Percentiles rank a stretch among this genome's conserved stretches.
Evolutionary conservation across 805 yeast genomes (phyloP).

Genomic region (Vanderwaltozyma verrucispora): DNA sequence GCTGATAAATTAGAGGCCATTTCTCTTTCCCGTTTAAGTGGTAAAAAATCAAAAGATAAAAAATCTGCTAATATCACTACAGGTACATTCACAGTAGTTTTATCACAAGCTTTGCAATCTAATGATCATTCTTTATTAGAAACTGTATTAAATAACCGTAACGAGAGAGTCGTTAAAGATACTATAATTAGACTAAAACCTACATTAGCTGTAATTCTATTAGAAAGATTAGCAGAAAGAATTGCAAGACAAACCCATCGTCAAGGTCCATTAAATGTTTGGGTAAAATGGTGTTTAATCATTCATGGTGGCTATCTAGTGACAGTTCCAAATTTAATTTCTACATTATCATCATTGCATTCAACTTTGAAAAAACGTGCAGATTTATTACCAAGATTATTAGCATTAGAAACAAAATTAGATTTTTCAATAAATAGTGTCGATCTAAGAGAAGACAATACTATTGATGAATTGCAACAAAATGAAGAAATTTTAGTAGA

Average conservation of each 20-base stretch:
- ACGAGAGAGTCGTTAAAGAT: conserved; percentile 41
- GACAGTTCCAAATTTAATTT: conserved; percentile 38
- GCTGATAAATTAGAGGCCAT: conserved; percentile 38
- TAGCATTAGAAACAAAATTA: conserved; percentile 75
- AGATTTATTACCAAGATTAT: conserved; percentile 55
- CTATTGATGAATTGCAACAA: conserved; percentile 28
- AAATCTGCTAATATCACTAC: conserved; percentile 41
- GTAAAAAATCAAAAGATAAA: conserved; percentile 20
- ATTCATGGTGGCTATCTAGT: conserved; percentile 65
- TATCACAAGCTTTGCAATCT: conserved; percentile 79
- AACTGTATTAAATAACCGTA: conserved; percentile 53
- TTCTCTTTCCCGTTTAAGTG: conserved; percentile 7
- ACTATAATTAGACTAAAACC: conserved; percentile 50
- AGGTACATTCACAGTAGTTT: conserved; percentile 74
- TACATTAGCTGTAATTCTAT: conserved; percentile 40
- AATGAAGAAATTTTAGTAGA: conserved; percentile 16
- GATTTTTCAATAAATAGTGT: conserved; percentile 57
- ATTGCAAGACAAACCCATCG: conserved; percentile 49
- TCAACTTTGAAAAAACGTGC: conserved; percentile 57
- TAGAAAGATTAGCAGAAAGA: conserved; percentile 50
- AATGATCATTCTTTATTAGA: conserved; percentile 82
- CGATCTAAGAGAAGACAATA: conserved; percentile 37
- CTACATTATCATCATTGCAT: conserved; percentile 51
- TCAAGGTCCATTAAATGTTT: conserved; percentile 42
- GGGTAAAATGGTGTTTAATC: conserved; percentile 85